Conservation (phyloP, 306 rosid genomes). For the Glycyrrhiza uralensis region DNA sequence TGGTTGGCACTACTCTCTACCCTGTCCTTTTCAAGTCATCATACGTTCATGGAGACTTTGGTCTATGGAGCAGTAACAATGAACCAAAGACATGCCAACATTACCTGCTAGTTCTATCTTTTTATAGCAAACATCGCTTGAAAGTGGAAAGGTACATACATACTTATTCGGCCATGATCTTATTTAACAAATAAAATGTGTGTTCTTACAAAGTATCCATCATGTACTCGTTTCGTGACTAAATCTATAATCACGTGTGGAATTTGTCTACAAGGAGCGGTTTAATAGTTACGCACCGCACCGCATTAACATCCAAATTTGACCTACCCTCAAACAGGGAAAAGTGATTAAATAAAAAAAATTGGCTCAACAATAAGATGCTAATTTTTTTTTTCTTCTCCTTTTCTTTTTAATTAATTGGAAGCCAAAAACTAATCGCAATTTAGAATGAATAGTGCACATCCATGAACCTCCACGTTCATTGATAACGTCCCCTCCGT, state of each 20-base stretch:
- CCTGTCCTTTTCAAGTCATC: background rate
- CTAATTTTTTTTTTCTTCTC: background rate
- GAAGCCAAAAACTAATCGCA: constrained; percentile 31
- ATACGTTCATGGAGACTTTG: background rate
- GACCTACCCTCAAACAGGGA: background rate
- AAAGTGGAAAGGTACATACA: background rate
- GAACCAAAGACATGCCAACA: background rate
- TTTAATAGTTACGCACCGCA: background rate
- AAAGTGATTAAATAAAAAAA: background rate
- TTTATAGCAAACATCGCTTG: background rate
- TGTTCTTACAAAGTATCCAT: background rate
- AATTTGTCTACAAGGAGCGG: background rate
- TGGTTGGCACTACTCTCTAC: background rate
- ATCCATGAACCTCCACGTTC: constrained; percentile 51
- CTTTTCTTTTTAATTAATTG: background rate
- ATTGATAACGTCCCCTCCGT: constrained; percentile 35
- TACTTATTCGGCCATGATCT: background rate
- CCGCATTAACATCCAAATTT: background rate
- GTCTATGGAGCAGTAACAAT: background rate
- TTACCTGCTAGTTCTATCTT: background rate
- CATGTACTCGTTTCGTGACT: background rate
- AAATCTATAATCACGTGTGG: background rate
- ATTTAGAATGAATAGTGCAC: constrained; percentile 54
- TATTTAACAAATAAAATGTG: background rate
- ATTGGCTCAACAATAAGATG: background rate